Evolutionary conservation across 2,329 filamentous ascomycete species (phyloP), one percentile per base, ranked within the genome.

Genomic region (Alternaria rosae): DNA sequence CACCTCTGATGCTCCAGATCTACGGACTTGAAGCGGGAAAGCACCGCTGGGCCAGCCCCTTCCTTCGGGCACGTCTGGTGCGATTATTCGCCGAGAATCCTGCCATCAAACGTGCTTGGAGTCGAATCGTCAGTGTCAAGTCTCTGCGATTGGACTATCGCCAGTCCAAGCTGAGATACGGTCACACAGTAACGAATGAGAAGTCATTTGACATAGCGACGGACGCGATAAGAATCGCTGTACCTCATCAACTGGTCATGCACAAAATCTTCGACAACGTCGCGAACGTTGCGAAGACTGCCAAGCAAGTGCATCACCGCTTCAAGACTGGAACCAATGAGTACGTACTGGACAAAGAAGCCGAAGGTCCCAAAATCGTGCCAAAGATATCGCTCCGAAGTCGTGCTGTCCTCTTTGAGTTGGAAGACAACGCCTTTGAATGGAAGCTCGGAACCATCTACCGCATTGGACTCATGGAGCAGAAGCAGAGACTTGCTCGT

Each of bases 401-500:
- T 57, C 91, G 92, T 70, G 92, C 91, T 6, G 84, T 99, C 23
- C 82, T 97, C 3, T 94, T 99, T 61, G 94, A 98, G 74, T 85
- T 99, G 35, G 95, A 99, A 80, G 95, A 99, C 76, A 94, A 95
- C 52, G 91, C 92, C 0, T 99, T 99, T 73, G 95, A 99, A 78
- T 99, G 94, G 92, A 98, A 97, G 76, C 84, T 99, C 10, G 93
- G 94, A 15, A 89, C 93, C 74, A 99, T 99, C 54, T 99, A 98
- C 78, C 89, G 94, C 30, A 88, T 92, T 47, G 95, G 96, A 0
- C 85, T 94, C 20, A 84, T 94, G 57, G 95, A 99, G 78, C 94
- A 98, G 79, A 90, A 91, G 76, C 95, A 98, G 78, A 88, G 95
- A 20, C 83, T 97, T 57, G 94, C 94, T 5, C 89, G 95, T 44